These are phyloP conservation scores for Alternaria hordeiaustralica DNA, from an alignment of 2,329 filamentous ascomycete species.

Conservation along the genomic window DNA sequence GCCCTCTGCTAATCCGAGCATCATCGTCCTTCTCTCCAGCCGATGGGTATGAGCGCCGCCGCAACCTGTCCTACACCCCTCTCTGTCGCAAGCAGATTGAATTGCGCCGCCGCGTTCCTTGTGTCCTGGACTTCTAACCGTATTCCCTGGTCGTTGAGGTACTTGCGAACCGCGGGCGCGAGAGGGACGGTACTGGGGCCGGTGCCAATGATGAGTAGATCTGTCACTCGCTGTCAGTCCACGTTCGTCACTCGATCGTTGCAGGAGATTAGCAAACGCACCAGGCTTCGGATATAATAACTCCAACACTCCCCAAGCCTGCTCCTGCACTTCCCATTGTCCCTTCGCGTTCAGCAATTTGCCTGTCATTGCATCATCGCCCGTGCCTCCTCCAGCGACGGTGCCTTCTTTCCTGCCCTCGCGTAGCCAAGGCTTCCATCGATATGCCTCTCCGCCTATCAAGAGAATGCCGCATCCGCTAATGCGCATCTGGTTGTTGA, in stretches of 20 bases:
- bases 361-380: conserved; percentile 46
- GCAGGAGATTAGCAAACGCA: conserved; percentile 53
- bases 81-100: conserved; percentile 94
- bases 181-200: conserved; percentile 78
- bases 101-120: conserved; percentile 90
- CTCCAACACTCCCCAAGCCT: conserved; percentile 76
- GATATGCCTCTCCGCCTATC: conserved; percentile 84
- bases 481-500: conserved; percentile 81
- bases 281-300: conserved; percentile 88
- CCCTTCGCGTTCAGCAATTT: conserved; percentile 75
- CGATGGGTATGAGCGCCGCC: conserved; percentile 84
- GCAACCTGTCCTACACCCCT: conserved; percentile 84
- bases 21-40: conserved; percentile 68
- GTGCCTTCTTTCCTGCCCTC: conserved; percentile 43
- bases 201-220: conserved; percentile 87
- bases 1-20: not conserved
- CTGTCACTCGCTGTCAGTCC: conserved; percentile 53
- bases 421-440: conserved; percentile 81
- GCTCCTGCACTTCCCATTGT: conserved; percentile 76
- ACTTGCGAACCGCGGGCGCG: conserved; percentile 73
- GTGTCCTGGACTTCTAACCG: conserved; percentile 90
- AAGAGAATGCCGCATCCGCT: conserved; percentile 75
- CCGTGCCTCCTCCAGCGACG: conserved; percentile 26
- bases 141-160: conserved; percentile 80
- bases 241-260: not conserved